Conservation (phyloP, 2,329 filamentous ascomycete species). For the Diaporthe sp. region DNA sequence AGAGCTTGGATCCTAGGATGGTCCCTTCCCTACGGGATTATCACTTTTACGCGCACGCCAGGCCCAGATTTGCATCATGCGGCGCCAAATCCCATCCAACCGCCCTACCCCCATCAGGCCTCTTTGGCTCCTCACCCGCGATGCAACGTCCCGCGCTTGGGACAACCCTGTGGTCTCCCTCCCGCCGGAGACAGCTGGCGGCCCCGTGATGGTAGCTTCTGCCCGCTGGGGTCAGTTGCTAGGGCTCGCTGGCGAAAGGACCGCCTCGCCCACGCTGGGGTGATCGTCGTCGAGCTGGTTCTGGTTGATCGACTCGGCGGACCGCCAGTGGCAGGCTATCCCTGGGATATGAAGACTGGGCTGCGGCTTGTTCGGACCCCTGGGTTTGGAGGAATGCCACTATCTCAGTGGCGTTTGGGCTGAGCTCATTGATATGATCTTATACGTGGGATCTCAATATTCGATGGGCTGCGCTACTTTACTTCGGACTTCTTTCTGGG, state of each 20-base stretch:
- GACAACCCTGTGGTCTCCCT: background rate
- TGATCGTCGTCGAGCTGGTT: slow-evolving; percentile 22
- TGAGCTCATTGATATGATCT: background rate
- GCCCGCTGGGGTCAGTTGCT: background rate
- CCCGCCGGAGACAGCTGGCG: slow-evolving; percentile 14
- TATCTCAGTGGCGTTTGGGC: slow-evolving; percentile 13
- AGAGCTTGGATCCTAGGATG: slow-evolving; percentile 11
- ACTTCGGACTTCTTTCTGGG: background rate
- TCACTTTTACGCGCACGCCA: background rate
- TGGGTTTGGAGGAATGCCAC: background rate
- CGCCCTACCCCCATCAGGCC: background rate
- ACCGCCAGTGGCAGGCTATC: background rate
- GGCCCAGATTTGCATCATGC: slow-evolving; percentile 4
- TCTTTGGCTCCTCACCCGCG: background rate
- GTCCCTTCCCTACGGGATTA: slow-evolving; percentile 1
- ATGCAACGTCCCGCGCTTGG: slow-evolving; percentile 15
- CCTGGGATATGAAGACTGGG: background rate
- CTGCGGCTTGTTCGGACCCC: background rate
- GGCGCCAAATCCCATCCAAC: slow-evolving; percentile 5
- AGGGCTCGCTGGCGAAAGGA: background rate
- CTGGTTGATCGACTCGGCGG: slow-evolving; percentile 6
- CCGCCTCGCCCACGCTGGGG: background rate
- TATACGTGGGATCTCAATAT: background rate
- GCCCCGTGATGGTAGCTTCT: background rate
- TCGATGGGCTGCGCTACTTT: background rate